These are phyloP conservation scores for Blastomyces emzantsi DNA, from an alignment of 2,329 filamentous ascomycete genomes.

Conservation along the genomic window DNA sequence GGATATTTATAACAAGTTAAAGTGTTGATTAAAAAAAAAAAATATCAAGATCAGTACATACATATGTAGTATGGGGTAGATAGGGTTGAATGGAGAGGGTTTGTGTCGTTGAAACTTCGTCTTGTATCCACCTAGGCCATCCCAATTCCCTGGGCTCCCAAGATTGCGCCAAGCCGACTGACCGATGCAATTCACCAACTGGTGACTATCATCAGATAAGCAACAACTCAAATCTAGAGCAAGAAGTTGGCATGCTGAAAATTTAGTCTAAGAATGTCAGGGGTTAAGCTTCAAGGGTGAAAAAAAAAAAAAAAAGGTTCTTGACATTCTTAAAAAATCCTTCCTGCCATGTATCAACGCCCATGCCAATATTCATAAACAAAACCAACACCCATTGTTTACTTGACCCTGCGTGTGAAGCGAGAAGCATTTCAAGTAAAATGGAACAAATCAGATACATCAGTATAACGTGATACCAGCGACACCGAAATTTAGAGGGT, in stretches of 20 bases:
- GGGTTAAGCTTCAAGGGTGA: neutral
- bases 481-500: neutral
- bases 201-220: neutral
- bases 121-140: no score
- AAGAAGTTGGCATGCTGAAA: neutral
- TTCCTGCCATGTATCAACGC: conserved; percentile 1
- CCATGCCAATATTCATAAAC: neutral
- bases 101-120: no score
- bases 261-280: neutral
- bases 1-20: neutral
- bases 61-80: no score
- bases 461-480: neutral
- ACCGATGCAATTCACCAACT: no score
- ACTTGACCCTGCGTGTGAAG: neutral
- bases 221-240: neutral
- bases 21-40: neutral
- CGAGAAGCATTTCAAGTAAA: neutral
- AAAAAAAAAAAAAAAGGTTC: neutral
- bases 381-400: neutral
- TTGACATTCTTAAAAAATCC: neutral
- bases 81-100: no score
- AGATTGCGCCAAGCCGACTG: no score
- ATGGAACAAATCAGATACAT: neutral
- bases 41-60: neutral
- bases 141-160: no score